Base-by-base conservation (phyloP, 306 rosid species). In the Prunus campanulata region DNA sequence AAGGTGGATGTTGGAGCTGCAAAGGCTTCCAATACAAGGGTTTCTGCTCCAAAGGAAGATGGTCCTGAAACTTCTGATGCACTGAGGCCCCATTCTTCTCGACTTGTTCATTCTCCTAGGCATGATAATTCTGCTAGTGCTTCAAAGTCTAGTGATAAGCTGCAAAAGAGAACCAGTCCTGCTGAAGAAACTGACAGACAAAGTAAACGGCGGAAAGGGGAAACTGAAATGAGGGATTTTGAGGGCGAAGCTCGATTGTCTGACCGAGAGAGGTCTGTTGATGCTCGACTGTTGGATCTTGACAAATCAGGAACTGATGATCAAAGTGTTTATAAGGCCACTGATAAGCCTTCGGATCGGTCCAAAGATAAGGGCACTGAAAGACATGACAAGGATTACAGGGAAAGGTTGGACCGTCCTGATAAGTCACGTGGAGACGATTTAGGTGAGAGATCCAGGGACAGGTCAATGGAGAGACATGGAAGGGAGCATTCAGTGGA, bases 401-500 rank as follows among this genome's bases (percentile, higher is more conserved):
- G 92, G 84, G 99, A 95, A 75, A 91, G 93, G 80, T 75, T 81
- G 70, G 98, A 95, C 70, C 97, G 96, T 22, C 44, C 87, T 70
- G 98, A 92, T 54, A 95, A 90, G 91, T 83, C 96, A 56, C 97
- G 92, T 9, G 90, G 91, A 68, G 99, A 95, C 72, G 99, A 95
- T 62, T 69, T 86, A 64, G 82, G 62, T 30, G 99, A 95, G 70
- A 92, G 87, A 83, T 52, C 87, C 66, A 88, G 97, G 85, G 98
- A 90, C 76, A 92, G 97, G 80, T 91, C 99, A 49, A 80, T 89
- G 71, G 99, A 95, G 85, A 88, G 99, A 79, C 88, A 90, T 87
- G 92, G 96, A 79, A 87, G 98, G 83, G 99, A 92, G 74, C 89
- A 89, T 60, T 92, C 99, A n/a, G 89, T 88, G 72, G 99, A 95